Conservation (phyloP, 768 basidiomycete species). For the Boletus sensibilis region DNA sequence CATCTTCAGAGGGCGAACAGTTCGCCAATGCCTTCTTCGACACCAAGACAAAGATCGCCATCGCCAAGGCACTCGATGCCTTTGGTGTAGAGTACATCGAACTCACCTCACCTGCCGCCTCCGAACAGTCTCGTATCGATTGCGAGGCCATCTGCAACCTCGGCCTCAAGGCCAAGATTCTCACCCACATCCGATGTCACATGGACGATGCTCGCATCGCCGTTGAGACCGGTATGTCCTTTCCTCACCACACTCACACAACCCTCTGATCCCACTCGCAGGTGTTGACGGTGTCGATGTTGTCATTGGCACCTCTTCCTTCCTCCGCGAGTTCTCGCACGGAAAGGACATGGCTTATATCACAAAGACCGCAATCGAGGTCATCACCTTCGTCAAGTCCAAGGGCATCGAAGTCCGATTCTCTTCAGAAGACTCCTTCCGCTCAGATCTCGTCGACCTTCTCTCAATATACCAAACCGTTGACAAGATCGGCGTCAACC, state of each 20-base stretch:
- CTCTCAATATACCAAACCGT: constrained; percentile 99
- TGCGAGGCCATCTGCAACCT: constrained; percentile 99
- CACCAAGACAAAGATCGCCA: constrained; percentile 99
- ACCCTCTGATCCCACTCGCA: constrained; percentile 28
- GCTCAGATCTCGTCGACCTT: constrained; percentile 97
- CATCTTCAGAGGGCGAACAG: constrained; percentile 85
- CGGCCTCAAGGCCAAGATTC: constrained; percentile 92
- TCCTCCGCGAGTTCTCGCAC: constrained; percentile 99
- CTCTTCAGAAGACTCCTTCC: constrained; percentile 99
- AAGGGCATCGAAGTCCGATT: constrained; percentile 99
- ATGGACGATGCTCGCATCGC: constrained; percentile 99
- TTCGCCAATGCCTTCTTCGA: constrained; percentile 99
- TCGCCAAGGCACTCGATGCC: constrained; percentile 95
- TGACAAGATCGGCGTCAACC: constrained; percentile 98
- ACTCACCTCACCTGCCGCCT: constrained; percentile 96
- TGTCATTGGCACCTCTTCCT: constrained; percentile 98
- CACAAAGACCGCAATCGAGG: constrained; percentile 97
- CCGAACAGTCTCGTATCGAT: constrained; percentile 89
- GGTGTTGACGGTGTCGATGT: constrained; percentile 99
- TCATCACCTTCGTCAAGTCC: constrained; percentile 99
- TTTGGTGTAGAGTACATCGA: constrained; percentile 99
- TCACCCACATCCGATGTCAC: constrained; percentile 98
- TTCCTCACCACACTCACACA: background rate
- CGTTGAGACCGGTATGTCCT: constrained; percentile 86
- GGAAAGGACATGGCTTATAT: constrained; percentile 99